Base-by-base conservation (phyloP, 495 filamentous ascomycete genomes). In the Glarea lozoyensis region DNA sequence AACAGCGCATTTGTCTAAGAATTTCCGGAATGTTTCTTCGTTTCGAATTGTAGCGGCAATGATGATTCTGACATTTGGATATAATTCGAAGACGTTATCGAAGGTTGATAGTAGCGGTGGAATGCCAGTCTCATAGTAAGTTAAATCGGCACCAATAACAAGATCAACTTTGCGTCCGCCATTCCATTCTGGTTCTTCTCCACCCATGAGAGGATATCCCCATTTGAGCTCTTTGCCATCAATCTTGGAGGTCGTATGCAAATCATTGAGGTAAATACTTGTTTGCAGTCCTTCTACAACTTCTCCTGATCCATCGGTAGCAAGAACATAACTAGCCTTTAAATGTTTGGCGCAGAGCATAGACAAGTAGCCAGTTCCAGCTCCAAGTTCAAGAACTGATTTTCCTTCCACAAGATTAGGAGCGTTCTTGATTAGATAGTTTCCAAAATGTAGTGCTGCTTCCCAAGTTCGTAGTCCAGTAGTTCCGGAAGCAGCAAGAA, bases 381-480 rank as follows among this genome's bases (percentile, higher is more conserved):
- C 79, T 3, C 92, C 90, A 11, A 96, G 69, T 56, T 97, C 90
- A n/a, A 97, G 67, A 3, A 96, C 66, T 0, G 63, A 67, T 48
- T 82, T 82, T 10, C 66, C 66, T 25, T 47, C 46, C 10, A 92
- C 58, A 13, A 64, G 50, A 4, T 10, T 18, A n/a, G 5, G 24
- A 4, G 42, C 7, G 18, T 56, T 37, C n/a, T n/a, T n/a, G 10
- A 73, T 64, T 23, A 92, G 77, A 49, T 80, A 94, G 16, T 84
- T 73, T 0, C 80, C 86, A 0, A 96, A 70, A 56, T 88, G 83
- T n/a, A 97, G 62, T 0, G 87, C 79, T 3, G 90, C 90, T 64
- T 95, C 90, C 90, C 90, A 97, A 4, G 90, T 97, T 10, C 90
- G 77, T 20, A 87, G 67, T 0, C 90, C 90, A 0, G 90, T 96